Conservation (phyloP, 345 rosid genomes). For the Sonneratia caseolaris region DNA sequence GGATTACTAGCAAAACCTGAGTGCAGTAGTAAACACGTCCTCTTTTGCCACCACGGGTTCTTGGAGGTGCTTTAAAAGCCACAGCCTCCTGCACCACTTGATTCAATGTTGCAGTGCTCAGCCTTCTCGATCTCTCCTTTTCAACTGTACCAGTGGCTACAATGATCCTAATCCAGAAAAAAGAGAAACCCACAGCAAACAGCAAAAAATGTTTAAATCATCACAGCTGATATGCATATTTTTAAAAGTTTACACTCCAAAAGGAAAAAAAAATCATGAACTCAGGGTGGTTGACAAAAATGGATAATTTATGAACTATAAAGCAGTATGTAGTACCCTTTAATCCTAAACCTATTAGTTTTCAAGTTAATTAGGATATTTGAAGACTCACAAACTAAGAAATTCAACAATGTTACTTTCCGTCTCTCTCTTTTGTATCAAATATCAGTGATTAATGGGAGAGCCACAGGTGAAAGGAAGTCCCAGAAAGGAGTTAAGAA, state of each 20-base stretch:
- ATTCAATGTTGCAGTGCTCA: slow-evolving; percentile 69
- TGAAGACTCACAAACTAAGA: not conserved
- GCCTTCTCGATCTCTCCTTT: slow-evolving; percentile 88
- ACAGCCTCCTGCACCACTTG: slow-evolving; percentile 80
- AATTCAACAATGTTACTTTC: not conserved
- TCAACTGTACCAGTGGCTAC: slow-evolving; percentile 69
- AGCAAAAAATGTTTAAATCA: not conserved
- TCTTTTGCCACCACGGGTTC: slow-evolving; percentile 81
- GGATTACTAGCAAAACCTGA: slow-evolving; percentile 42
- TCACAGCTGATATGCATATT: not conserved
- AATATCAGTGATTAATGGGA: not conserved
- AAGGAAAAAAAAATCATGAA: not conserved
- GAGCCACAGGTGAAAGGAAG: not conserved
- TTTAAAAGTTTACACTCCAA: not conserved
- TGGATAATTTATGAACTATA: not conserved
- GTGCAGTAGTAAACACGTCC: slow-evolving; percentile 91
- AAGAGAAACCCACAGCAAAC: not conserved
- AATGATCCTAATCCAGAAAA: slow-evolving; percentile 45
- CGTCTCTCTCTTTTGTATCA: not conserved
- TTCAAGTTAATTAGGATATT: not conserved
- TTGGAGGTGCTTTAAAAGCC: slow-evolving; percentile 89
- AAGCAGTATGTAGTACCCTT: not conserved
- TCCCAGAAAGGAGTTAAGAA: not conserved
- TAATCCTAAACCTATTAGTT: not conserved
- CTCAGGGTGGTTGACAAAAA: not conserved